Evolutionary conservation across 2,329 filamentous ascomycete genomes (phyloP), one percentile per base, ranked within the genome.

Genomic region (Bisporella sp.): DNA sequence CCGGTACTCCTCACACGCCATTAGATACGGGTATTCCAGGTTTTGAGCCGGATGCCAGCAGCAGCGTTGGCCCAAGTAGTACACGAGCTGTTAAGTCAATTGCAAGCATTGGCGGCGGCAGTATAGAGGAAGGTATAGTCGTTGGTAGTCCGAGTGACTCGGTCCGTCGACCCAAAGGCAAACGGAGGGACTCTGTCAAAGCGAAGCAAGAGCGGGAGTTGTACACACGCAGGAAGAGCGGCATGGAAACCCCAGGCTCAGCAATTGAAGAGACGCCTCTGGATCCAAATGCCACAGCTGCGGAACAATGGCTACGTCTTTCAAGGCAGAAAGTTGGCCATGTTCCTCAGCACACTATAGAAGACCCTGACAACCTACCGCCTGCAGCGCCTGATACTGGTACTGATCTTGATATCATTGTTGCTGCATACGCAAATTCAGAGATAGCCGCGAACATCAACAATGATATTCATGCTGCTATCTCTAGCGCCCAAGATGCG

Each of bases 11-110:
- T 11, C 72, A 69, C 37, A 74, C 76, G 1, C 70, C 76, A 8
- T 68, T 74, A 2, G 75, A 82, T 31, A 79, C 82, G 45, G 71
- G 78, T 42, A 78, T 74, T 21, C 72, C 77, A 5, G 71, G 80
- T 3, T 77, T 81, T 50, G 78, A 84, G 33, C 80, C 84, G 5
- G 79, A 78, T 12, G 84, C 87, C 56, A 79, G 76, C 3, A 72
- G 79, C 2, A 85, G 82, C 56, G 83, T 89, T 21, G 85, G 88
- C 2, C 87, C 89, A 21, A 96, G 89, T 71, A 96, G 90, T 64
- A 87, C 89, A 7, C 81, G 85, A 52, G 89, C 88, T 6, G 84
- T 96, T 57, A 96, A 96, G 69, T 96, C 91, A 1, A 85, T 96
- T 56, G 84, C 88, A 1, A 96, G 91, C 66, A 76, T 87, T 35